phyloP scores from a whole-genome alignment of 2,329 filamentous ascomycete species.

The Colletotrichum sp. region DNA sequence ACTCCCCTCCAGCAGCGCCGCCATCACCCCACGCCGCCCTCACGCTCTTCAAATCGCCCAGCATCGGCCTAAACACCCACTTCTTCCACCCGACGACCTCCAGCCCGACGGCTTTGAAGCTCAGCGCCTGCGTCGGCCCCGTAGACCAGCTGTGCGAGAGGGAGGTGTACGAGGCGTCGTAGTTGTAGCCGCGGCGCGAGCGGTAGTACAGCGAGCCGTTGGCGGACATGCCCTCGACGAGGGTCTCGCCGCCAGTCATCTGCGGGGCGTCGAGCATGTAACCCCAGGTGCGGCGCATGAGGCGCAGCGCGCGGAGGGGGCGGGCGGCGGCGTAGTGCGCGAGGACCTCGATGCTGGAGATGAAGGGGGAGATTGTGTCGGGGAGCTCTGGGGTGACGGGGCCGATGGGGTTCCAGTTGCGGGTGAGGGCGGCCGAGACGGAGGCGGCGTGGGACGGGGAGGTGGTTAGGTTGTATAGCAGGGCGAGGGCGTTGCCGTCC shows the following conservation, averaged over 20 bases:
- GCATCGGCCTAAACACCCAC: slow-evolving; percentile 31
- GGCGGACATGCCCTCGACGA: slow-evolving; percentile 38
- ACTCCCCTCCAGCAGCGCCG: not conserved
- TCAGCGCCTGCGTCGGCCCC: slow-evolving; percentile 31
- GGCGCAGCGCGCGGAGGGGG: slow-evolving; percentile 28
- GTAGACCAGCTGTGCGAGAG: slow-evolving; percentile 39
- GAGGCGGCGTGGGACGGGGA: slow-evolving; percentile 14
- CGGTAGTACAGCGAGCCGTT: slow-evolving; percentile 41
- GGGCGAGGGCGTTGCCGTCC: slow-evolving; percentile 54
- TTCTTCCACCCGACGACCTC: slow-evolving; percentile 26
- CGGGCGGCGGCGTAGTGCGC: slow-evolving; percentile 31
- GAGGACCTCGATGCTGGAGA: slow-evolving; percentile 36
- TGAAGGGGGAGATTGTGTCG: slow-evolving; percentile 40
- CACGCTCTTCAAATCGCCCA: slow-evolving; percentile 23
- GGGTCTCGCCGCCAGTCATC: slow-evolving; percentile 40
- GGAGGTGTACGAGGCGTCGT: slow-evolving; percentile 36
- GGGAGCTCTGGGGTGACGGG: slow-evolving; percentile 35
- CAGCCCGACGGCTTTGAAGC: slow-evolving; percentile 30
- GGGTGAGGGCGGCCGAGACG: slow-evolving; percentile 23
- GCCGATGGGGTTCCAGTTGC: slow-evolving; percentile 32
- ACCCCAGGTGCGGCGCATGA: slow-evolving; percentile 33
- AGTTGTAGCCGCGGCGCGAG: slow-evolving; percentile 31
- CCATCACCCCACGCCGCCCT: slow-evolving; percentile 21
- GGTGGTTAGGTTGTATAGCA: slow-evolving; percentile 32
- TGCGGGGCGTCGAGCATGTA: slow-evolving; percentile 30